A percentile compares a stretch with the other conserved stretches of the same genome.
Evolutionary conservation across 257 asterid genomes (phyloP).

Genomic region (Solanum piurae): DNA sequence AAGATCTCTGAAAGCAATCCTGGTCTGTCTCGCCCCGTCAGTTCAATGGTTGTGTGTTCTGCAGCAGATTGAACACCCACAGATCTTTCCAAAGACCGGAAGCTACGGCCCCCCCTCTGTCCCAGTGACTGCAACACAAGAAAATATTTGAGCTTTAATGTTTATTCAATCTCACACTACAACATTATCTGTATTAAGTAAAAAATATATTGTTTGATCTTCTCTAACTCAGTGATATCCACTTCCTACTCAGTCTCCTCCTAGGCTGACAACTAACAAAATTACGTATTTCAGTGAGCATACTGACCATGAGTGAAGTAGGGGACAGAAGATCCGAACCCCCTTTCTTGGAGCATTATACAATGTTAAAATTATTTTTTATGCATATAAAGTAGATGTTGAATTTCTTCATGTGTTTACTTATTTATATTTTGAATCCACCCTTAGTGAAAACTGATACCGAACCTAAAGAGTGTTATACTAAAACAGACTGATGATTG

Average conservation of each 20-base stretch:
- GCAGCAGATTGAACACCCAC: conserved; percentile 55
- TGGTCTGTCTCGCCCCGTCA: conserved; percentile 71
- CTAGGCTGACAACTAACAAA: background rate
- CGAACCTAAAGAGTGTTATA: background rate
- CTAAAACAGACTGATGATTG: background rate
- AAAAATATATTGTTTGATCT: background rate
- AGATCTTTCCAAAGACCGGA: conserved; percentile 43
- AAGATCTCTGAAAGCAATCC: conserved; percentile 77
- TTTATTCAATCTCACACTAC: background rate
- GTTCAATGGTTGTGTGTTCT: conserved; percentile 60
- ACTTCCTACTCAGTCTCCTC: background rate
- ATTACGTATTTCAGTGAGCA: background rate
- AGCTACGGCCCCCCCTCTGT: conserved; percentile 39
- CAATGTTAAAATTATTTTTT: background rate
- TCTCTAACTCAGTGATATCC: background rate
- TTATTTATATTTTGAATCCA: background rate
- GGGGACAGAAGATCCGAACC: background rate
- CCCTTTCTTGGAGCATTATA: background rate
- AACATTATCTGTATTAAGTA: background rate
- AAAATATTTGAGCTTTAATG: background rate
- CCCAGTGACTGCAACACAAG: conserved; percentile 42
- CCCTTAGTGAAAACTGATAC: background rate
- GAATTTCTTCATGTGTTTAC: background rate
- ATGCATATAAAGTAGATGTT: background rate
- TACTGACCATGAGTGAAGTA: background rate